These are phyloP conservation scores for Blastocystis sp. DNA, from an alignment of 352 stramenopile genomes.

Conservation along the genomic window DNA sequence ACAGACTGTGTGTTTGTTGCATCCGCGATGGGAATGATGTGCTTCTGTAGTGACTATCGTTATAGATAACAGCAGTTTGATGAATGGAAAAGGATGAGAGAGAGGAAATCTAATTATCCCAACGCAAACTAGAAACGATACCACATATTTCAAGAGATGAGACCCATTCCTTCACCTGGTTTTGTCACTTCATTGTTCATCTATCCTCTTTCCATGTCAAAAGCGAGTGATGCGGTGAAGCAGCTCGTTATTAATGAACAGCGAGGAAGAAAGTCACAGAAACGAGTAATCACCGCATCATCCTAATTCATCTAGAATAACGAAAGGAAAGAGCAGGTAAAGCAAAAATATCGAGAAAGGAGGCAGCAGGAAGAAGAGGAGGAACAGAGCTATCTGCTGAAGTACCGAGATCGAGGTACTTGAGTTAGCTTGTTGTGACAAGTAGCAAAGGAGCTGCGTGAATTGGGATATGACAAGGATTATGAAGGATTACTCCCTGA, in stretches of 20 bases:
- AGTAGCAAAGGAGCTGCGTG: slow-evolving; percentile 9
- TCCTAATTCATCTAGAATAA: not conserved
- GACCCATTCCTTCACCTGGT: no score
- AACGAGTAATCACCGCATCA: not conserved
- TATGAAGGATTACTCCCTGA: slow-evolving; percentile 36
- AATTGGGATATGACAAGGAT: slow-evolving; percentile 46
- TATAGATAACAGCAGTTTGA: no score
- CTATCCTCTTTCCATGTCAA: no score
- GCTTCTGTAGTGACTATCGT: no score
- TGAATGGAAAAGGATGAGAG: no score
- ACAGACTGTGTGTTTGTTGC: no score
- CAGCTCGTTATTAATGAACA: slow-evolving; percentile 34
- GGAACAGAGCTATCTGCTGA: not conserved
- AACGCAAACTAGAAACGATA: no score
- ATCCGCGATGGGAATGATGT: no score
- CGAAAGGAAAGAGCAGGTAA: not conserved
- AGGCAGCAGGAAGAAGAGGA: not conserved
- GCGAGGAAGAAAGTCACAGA: slow-evolving; percentile 38
- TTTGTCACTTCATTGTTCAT: no score
- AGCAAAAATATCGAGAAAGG: not conserved
- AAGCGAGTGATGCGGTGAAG: not conserved
- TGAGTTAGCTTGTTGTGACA: not conserved
- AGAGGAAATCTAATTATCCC: no score
- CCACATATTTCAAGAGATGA: no score
- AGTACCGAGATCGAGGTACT: slow-evolving; percentile 33